Percentiles rank a stretch among this genome's conserved stretches.
Evolutionary conservation across 2,329 filamentous ascomycete genomes (phyloP).

Genomic region (Paramyrothecium sp.): DNA sequence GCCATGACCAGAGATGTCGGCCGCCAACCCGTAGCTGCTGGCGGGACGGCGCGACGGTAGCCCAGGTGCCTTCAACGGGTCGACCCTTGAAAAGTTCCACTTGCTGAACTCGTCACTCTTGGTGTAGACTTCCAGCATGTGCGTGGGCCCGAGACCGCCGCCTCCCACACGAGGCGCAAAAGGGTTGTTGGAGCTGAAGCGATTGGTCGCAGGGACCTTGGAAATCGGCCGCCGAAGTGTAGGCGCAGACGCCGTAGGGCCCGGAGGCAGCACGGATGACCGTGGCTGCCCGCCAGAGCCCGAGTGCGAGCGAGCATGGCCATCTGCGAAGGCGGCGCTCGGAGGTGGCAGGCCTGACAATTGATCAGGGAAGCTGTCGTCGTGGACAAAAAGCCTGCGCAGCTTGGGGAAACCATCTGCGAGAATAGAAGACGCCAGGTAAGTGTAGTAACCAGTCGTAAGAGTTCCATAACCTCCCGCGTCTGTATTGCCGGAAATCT

Average conservation of each 20-base stretch:
- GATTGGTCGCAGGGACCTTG: conserved; percentile 27
- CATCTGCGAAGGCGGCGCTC: conserved; percentile 28
- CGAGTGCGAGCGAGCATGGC: conserved; percentile 30
- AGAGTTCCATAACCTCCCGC: conserved; percentile 57
- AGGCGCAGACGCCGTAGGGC: conserved; percentile 18
- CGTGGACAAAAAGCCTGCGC: conserved; percentile 78
- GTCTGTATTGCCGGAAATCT: conserved; percentile 65
- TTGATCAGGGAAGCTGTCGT: conserved; percentile 77
- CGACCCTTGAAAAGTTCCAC: conserved; percentile 57
- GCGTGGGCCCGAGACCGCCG: conserved; percentile 37
- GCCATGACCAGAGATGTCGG: conserved; percentile 45
- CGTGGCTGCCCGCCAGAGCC: conserved; percentile 22
- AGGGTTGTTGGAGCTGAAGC: conserved; percentile 62
- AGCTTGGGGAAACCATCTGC: conserved; percentile 72
- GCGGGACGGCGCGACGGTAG: conserved; percentile 38
- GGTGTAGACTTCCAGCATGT: conserved; percentile 59
- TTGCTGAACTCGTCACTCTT: conserved; percentile 57
- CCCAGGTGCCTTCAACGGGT: conserved; percentile 25
- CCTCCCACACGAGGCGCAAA: conserved; percentile 40
- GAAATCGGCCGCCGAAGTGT: conserved; percentile 25
- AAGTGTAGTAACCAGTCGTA: conserved; percentile 72
- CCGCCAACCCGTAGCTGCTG: conserved; percentile 57
- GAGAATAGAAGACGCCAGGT: conserved; percentile 80
- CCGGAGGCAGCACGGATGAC: conserved; percentile 20
- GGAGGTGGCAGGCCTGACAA: conserved; percentile 72